Base-by-base conservation (phyloP, 2,329 filamentous ascomycete species). In the Myriosclerotinia curreyana region DNA sequence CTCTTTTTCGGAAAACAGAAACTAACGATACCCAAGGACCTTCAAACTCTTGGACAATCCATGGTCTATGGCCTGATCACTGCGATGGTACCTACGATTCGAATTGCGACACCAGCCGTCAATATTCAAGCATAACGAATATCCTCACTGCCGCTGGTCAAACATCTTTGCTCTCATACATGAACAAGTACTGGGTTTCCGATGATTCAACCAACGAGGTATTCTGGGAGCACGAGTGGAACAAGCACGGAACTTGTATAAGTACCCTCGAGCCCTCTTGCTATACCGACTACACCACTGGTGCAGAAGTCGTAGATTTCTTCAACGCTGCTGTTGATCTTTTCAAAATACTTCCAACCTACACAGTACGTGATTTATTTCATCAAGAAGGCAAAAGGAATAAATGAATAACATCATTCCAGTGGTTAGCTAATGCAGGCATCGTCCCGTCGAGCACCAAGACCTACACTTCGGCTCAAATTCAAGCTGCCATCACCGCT, bases 221-320 rank as follows among this genome's bases (percentile, higher is more conserved):
- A 14, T 84, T 92, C 69, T 92, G 89, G 89, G 79, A 88, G 73
- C 88, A 91, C 74, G 89, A 92, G 75, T 92, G 86, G 85, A 79
- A 80, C 68, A 92, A 90, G 74, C 89, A 92, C 73, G 90, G 89
- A 63, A 82, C 80, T n/a, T 91, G 89, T 76, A 84, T 91, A 68
- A 85, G 80, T 70, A 92, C 89, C 0, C 80, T 92, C 12, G 80
- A 86, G 54, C 83, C 88, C 0, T 75, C 76, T 22, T 92, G 89
- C 79, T 92, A 91, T 76, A 76, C 77, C 5, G 73, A 77, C 44
- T 63, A 55, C 36, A 55, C 65, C n/a, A 40, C 42, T 22, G 53
- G 64, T 31, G 65, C 87, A 71, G 83, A 81, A 65, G 80, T 86
- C 2, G 86, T 90, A 5, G 79, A 81, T 28, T 73, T 91, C 2